Base-by-base conservation (phyloP, 208 protist species). In the Wallacemonas rigidus region DNA sequence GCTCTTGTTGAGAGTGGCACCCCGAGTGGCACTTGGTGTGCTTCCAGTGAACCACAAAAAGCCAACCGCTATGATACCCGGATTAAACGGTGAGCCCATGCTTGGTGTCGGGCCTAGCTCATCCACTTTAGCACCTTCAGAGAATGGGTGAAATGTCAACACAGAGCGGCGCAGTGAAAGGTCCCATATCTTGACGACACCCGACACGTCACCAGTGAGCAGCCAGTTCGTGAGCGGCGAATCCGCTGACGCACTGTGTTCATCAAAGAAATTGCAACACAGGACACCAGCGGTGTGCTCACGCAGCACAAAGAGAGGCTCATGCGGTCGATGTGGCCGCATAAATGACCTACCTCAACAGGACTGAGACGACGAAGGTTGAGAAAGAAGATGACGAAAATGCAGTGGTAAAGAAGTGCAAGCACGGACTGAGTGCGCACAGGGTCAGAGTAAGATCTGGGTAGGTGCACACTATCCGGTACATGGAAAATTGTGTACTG, bases 251-350 rank as follows among this genome's bases (percentile, higher is more conserved):
- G 38, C 75, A 61, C 11, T 17, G 48, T 6, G 45, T 12, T 1
- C 69, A 72, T 3, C 75, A 78, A 82, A 90, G 50, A 95, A 85
- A 17, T 64, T 65, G 62, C 85, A 91, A n/a, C 81, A 84, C 35
- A 89, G 79, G 39, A 95, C 81, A 38, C 80, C 50, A 58, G 78
- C 82, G 3, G 64, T 73, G 70, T 95, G 90, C 39, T 81, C 71
- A 15, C 78, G 77, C 4, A 95, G 83, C 38, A 88, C 79, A 86
- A 92, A 95, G 15, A 95, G 77, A 8, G 90, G 87, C 40, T 83
- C 64, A 67, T 86, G 82, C 40, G 67, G 45, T 17, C 45, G 70
- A 5, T 5, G 54, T 3, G 5, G 51, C 8, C 14, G 51, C 14
- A n/a, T 4, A 8, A 62, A 41, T 15, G 38, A 62, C 7, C 9